Percentiles rank a stretch among this genome's conserved stretches.
Conservation (phyloP, 1,139 yeast genomes). For the Lodderomyces jiufengensis region DNA sequence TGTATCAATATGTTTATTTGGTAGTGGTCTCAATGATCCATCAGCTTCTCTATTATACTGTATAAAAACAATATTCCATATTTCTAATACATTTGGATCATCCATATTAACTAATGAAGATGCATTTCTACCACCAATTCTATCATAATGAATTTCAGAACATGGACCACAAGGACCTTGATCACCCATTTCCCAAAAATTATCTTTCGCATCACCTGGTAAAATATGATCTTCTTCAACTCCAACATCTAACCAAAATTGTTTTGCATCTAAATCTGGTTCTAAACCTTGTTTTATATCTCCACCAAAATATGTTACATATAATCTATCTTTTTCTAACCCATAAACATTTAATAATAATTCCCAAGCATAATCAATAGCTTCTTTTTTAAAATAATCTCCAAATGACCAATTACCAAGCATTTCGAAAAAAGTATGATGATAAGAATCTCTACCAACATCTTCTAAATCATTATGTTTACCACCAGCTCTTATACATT, state of each 20-base stretch:
- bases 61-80: slow-evolving; percentile 96
- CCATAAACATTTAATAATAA: slow-evolving; percentile 81
- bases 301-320: slow-evolving; percentile 96
- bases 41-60: slow-evolving; percentile 94
- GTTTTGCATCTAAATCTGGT: slow-evolving; percentile 91
- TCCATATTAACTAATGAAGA: slow-evolving; percentile 86
- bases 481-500: slow-evolving; percentile 99
- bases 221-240: slow-evolving; percentile 88
- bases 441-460: slow-evolving; percentile 96
- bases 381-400: slow-evolving; percentile 94
- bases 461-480: slow-evolving; percentile 98
- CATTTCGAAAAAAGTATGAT: slow-evolving; percentile 98
- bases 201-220: slow-evolving; percentile 87
- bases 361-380: slow-evolving; percentile 87
- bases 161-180: slow-evolving; percentile 99
- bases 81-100: slow-evolving; percentile 95
- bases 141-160: slow-evolving; percentile 93
- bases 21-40: slow-evolving; percentile 74
- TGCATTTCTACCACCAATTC: slow-evolving; percentile 97
- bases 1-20: slow-evolving; percentile 93
- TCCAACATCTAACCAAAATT: slow-evolving; percentile 82
- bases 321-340: slow-evolving; percentile 71
- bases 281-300: slow-evolving; percentile 78
- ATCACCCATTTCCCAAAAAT: slow-evolving; percentile 99
- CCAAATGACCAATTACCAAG: slow-evolving; percentile 99